Evolutionary conservation across 805 yeast genomes (phyloP), one percentile per base, ranked within the genome.

Genomic region (Pichia occidentalis): DNA sequence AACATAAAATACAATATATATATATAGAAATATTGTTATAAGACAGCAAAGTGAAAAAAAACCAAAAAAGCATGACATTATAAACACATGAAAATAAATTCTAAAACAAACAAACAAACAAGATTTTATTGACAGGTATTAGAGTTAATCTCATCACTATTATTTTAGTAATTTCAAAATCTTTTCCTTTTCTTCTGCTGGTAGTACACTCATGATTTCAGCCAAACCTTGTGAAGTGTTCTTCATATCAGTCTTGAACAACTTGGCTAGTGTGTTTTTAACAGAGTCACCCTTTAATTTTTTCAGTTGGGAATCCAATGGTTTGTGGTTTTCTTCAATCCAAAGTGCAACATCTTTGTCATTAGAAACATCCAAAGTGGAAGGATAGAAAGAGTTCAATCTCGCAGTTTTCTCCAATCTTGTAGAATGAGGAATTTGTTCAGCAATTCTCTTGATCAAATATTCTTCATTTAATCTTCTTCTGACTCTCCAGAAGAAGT

Each of bases 401-500:
- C 95, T 77, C 24, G 96, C 85, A 43, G 80, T 76, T 65, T 80
- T 79, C 63, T 88, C 96, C 43, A 87, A 69, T 61, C 88, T 77
- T 14, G 75, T 67, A 17, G 81, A 71, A 38, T 64, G 60, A 36
- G 77, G 67, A 40, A 83, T 60, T 42, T 76, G 80, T 41, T 75
- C 78, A 37, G 77, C 75, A 49, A 88, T 73, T 57, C 83, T 74
- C 61, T 74, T 78, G 60, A 86, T 67, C 59, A 90, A 68, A 63
- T 86, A 85, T 62, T 85, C 95, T 65, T 92, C 98, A 59, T 84
- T 80, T 63, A 92, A 70, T 63, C 96, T 85, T 67, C 98, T 82
- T 68, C 97, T 85, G 45, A 86, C 75, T 65, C 99, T 80, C 98
- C 98, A 92, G 92, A 85, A 92, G 79, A 92, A 92, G 78, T 73